Conservation (phyloP, 2,329 filamentous ascomycete species). For the Bipolaris sorokiniana region DNA sequence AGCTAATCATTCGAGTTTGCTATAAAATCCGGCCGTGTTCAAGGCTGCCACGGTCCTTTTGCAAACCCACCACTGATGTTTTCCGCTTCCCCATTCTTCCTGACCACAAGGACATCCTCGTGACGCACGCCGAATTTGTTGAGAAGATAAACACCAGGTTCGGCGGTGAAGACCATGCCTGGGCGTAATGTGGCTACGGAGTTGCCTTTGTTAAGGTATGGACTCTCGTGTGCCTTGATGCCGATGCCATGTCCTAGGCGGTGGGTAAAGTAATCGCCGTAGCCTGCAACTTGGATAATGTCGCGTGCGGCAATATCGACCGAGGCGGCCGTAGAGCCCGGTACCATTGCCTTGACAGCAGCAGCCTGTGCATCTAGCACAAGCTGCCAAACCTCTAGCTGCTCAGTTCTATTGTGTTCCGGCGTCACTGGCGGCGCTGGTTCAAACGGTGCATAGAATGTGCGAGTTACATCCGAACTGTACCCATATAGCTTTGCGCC, state of each 20-base stretch:
- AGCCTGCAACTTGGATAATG: constrained; percentile 64
- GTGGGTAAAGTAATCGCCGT: constrained; percentile 66
- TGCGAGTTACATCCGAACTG: constrained; percentile 68
- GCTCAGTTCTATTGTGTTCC: constrained; percentile 50
- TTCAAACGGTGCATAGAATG: constrained; percentile 58
- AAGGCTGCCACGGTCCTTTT: constrained; percentile 61
- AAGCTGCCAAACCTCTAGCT: constrained; percentile 64
- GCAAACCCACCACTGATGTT: constrained; percentile 62
- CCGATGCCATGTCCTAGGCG: constrained; percentile 69
- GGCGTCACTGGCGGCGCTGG: constrained; percentile 16
- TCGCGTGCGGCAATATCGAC: constrained; percentile 66
- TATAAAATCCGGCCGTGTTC: background rate
- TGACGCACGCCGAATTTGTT: constrained; percentile 67
- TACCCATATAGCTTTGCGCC: constrained; percentile 68
- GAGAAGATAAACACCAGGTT: constrained; percentile 68
- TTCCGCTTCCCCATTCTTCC: constrained; percentile 59
- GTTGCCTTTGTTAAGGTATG: constrained; percentile 69
- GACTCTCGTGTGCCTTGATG: constrained; percentile 70
- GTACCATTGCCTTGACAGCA: constrained; percentile 58
- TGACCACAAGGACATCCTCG: constrained; percentile 67
- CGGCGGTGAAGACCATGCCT: constrained; percentile 69
- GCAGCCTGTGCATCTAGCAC: constrained; percentile 68
- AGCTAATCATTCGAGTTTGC: background rate
- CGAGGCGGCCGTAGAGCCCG: constrained; percentile 62
- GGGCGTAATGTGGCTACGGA: constrained; percentile 53